Conservation (phyloP, 768 basidiomycete species). For the Mycena maculata region DNA sequence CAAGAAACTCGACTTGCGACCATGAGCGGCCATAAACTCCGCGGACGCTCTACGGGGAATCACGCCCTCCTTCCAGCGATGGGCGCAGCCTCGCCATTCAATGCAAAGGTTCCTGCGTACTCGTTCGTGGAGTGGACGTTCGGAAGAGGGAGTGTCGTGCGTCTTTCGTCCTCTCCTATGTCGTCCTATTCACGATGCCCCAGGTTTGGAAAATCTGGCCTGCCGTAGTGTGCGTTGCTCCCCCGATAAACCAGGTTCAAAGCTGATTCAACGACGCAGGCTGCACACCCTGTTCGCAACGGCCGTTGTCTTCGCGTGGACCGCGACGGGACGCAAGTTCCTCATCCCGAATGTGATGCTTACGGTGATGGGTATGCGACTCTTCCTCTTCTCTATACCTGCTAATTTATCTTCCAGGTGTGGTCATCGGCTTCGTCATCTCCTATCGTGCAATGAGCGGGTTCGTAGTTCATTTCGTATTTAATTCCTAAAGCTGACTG, state of each 20-base stretch:
- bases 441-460: constrained; percentile 70
- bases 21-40: too few species aligned
- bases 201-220: constrained; percentile 78
- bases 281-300: constrained; percentile 68
- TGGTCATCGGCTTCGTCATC: constrained; percentile 72
- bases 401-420: constrained; percentile 44
- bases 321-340: constrained; percentile 10
- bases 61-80: constrained; percentile 29
- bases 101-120: constrained; percentile 29
- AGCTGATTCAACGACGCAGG: too few species aligned
- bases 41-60: too few species aligned
- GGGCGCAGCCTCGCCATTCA: not conserved
- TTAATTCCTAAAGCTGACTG: too few species aligned
- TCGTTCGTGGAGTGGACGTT: constrained; percentile 34
- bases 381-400: too few species aligned
- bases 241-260: too few species aligned
- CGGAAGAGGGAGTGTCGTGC: constrained; percentile 28
- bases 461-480: too few species aligned
- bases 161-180: not conserved
- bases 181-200: not conserved
- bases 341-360: constrained; percentile 57
- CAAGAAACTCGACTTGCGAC: too few species aligned
- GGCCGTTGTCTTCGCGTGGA: not conserved
- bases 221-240: constrained; percentile 53
- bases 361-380: constrained; percentile 66